phyloP scores from a whole-genome alignment of 2,329 filamentous ascomycete genomes.

The Colletotrichum simmondsii region DNA sequence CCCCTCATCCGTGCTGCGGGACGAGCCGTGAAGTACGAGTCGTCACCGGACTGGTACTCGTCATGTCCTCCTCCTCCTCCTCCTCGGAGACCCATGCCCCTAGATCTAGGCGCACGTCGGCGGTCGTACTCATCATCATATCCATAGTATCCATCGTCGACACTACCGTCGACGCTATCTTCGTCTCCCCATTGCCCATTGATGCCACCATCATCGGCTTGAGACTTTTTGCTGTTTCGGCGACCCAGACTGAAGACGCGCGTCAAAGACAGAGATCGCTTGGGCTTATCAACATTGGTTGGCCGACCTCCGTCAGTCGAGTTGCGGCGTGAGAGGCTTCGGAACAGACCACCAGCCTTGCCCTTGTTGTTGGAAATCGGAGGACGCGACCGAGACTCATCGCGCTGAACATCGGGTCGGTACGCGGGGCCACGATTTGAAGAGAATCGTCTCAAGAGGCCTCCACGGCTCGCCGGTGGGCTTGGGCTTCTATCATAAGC shows the following conservation, averaged over 20 bases:
- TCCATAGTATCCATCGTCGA: slow-evolving; percentile 35
- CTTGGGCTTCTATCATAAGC: slow-evolving; percentile 55
- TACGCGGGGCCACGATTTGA: slow-evolving; percentile 49
- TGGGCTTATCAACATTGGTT: slow-evolving; percentile 52
- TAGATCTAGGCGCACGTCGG: slow-evolving; percentile 27
- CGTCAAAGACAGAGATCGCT: slow-evolving; percentile 71
- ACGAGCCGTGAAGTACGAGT: slow-evolving; percentile 64
- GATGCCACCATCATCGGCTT: slow-evolving; percentile 62
- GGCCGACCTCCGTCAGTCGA: slow-evolving; percentile 50
- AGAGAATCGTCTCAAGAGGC: slow-evolving; percentile 59
- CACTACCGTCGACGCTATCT: slow-evolving; percentile 49
- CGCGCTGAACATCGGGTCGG: slow-evolving; percentile 49
- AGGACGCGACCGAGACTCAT: slow-evolving; percentile 52
- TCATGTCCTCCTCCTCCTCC: slow-evolving; percentile 45
- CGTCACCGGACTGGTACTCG: slow-evolving; percentile 67
- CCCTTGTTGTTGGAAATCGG: slow-evolving; percentile 55
- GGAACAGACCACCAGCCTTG: slow-evolving; percentile 38
- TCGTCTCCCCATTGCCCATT: slow-evolving; percentile 64
- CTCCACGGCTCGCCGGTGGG: slow-evolving; percentile 47
- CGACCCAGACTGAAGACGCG: slow-evolving; percentile 52
- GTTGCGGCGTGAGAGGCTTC: slow-evolving; percentile 52
- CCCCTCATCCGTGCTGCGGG: slow-evolving; percentile 38
- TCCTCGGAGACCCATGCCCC: slow-evolving; percentile 48
- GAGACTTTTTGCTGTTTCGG: slow-evolving; percentile 51
- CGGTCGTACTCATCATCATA: slow-evolving; percentile 40